phyloP scores from a whole-genome alignment of 331 rosid species.

The Pyracantha coccinea region DNA sequence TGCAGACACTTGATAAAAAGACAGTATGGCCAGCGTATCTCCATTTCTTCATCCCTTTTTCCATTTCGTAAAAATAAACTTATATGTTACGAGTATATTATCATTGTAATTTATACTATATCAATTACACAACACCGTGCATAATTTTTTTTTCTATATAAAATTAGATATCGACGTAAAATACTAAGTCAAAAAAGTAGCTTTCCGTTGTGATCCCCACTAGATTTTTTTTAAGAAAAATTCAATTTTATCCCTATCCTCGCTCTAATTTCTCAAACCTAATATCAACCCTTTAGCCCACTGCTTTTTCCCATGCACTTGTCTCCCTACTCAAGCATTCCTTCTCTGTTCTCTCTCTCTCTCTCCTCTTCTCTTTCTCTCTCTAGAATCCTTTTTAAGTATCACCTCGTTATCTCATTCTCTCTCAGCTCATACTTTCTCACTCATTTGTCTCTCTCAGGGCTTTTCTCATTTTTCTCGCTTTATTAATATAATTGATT shows the following conservation, averaged over 20 bases:
- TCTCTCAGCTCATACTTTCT: background rate
- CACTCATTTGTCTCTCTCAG: constrained; percentile 1
- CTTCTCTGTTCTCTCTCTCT: constrained; percentile 19
- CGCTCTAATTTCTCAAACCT: constrained; percentile 19
- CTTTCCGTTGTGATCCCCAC: background rate
- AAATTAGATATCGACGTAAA: too few relatives aligned
- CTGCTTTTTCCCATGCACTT: constrained; percentile 66
- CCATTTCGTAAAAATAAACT: too few relatives aligned
- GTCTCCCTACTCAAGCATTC: constrained; percentile 31
- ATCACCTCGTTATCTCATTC: constrained; percentile 9
- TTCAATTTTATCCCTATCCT: background rate
- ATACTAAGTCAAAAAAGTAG: too few relatives aligned
- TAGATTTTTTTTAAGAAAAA: background rate
- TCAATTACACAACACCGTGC: too few relatives aligned
- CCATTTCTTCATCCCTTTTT: constrained; percentile 11
- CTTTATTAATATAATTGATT: background rate
- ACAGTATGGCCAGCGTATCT: constrained; percentile 44
- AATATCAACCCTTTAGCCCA: constrained; percentile 51
- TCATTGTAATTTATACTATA: too few relatives aligned
- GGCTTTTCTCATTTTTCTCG: background rate
- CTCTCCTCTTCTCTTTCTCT: constrained; percentile 21
- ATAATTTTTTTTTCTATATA: too few relatives aligned
- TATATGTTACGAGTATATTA: too few relatives aligned
- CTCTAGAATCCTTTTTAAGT: background rate
- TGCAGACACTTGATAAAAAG: constrained; percentile 38